Evolutionary conservation across 108 stramenopile species (phyloP).

Genomic region (Chaetoceros tenuissimus): DNA sequence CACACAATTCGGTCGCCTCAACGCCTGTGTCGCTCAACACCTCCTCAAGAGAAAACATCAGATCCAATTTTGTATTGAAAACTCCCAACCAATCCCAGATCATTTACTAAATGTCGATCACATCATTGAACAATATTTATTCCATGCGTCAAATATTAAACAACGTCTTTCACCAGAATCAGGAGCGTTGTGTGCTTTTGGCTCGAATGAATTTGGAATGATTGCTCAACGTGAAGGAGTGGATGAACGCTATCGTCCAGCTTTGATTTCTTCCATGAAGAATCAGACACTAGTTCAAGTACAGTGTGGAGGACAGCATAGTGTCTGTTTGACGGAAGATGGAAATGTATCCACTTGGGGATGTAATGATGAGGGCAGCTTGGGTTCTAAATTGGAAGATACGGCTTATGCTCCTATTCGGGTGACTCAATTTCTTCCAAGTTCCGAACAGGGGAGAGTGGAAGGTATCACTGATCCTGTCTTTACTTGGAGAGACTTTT

Average conservation of each 20-base stretch:
- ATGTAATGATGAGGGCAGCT: constrained; percentile 75
- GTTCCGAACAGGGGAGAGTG: constrained; percentile 7
- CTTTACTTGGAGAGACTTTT: constrained; percentile 11
- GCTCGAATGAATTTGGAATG: not conserved
- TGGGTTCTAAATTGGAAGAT: constrained; percentile 38
- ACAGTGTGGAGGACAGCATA: constrained; percentile 78
- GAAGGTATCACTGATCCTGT: not conserved
- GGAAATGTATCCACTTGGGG: constrained; percentile 88
- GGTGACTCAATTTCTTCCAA: constrained; percentile 17
- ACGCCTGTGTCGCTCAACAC: too few relatives aligned
- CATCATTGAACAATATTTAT: not conserved
- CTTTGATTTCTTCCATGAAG: constrained; percentile 22
- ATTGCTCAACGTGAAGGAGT: not conserved
- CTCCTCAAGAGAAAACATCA: too few relatives aligned
- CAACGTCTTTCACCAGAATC: not conserved
- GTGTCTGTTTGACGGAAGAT: constrained; percentile 44
- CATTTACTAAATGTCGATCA: too few relatives aligned
- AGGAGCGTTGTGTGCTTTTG: not conserved
- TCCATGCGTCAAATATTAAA: not conserved
- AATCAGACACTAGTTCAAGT: constrained; percentile 31
- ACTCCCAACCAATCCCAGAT: too few relatives aligned
- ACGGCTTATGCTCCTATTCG: constrained; percentile 17
- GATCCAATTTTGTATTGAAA: too few relatives aligned
- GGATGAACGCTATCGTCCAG: constrained; percentile 2
- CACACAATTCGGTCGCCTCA: too few relatives aligned